Evolutionary conservation across 2,329 filamentous ascomycete species (phyloP).

Genomic region (Pseudogymnoascus sp.): DNA sequence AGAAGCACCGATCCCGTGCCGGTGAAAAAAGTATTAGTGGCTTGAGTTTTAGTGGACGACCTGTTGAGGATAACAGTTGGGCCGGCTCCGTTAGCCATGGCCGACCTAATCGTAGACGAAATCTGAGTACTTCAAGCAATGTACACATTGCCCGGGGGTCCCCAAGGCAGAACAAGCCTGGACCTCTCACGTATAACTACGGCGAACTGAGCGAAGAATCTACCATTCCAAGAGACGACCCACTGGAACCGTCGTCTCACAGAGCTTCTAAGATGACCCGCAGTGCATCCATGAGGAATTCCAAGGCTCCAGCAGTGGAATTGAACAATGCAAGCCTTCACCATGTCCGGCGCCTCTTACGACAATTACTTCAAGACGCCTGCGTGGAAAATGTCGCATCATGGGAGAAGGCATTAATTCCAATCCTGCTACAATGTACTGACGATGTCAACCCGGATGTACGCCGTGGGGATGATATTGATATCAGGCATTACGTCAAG

Average conservation of each 20-base stretch:
- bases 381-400: slow-evolving; percentile 64
- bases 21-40: slow-evolving; percentile 72
- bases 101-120: slow-evolving; percentile 64
- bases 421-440: slow-evolving; percentile 82
- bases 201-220: slow-evolving; percentile 28
- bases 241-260: slow-evolving; percentile 16
- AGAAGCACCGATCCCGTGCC: slow-evolving; percentile 64
- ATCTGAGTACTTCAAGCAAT: slow-evolving; percentile 76
- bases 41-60: slow-evolving; percentile 61
- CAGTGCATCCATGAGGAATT: slow-evolving; percentile 76
- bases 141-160: slow-evolving; percentile 61
- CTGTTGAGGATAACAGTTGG: slow-evolving; percentile 55
- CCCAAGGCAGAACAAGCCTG: slow-evolving; percentile 50
- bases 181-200: slow-evolving; percentile 37
- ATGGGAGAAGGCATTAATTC: slow-evolving; percentile 87
- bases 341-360: slow-evolving; percentile 79
- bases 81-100: slow-evolving; percentile 51
- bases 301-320: slow-evolving; percentile 68
- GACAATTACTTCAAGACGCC: slow-evolving; percentile 74
- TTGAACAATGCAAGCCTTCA: slow-evolving; percentile 80
- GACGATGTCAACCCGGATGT: slow-evolving; percentile 94
- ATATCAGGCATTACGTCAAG: slow-evolving; percentile 95
- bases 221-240: slow-evolving; percentile 17
- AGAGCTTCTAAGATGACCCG: slow-evolving; percentile 50
- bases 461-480: slow-evolving; percentile 85